phyloP scores from a whole-genome alignment of 1,284 basidiomycete genomes.

The Apiotrichum laibachii region DNA sequence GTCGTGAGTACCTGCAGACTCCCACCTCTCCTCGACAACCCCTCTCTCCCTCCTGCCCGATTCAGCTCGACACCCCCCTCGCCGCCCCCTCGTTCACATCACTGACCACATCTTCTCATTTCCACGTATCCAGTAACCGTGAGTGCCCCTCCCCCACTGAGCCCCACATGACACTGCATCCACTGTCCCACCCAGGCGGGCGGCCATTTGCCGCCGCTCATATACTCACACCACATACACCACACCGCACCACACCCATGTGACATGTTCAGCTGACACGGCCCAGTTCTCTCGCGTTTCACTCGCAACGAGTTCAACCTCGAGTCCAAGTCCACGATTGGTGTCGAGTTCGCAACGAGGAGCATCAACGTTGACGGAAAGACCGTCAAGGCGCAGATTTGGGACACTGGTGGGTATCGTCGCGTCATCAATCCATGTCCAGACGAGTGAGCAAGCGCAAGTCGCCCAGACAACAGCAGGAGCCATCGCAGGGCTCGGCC shows the following conservation, averaged over 20 bases:
- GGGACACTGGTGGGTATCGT: slow-evolving; percentile 80
- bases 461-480: not conserved
- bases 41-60: not conserved
- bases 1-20: slow-evolving; percentile 58
- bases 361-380: slow-evolving; percentile 93
- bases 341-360: slow-evolving; percentile 97
- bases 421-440: not conserved
- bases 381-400: slow-evolving; percentile 98
- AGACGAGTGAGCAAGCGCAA: not conserved
- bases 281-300: slow-evolving; percentile 73
- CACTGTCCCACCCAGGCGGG: not conserved
- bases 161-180: not conserved
- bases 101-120: slow-evolving; percentile 3
- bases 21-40: not conserved
- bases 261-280: slow-evolving; percentile 3
- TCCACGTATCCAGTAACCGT: slow-evolving; percentile 47
- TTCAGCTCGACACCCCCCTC: too few relatives aligned
- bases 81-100: not conserved
- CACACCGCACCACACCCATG: not conserved
- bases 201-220: not conserved
- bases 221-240: not conserved
- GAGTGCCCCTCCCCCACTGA: slow-evolving; percentile 20
- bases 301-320: slow-evolving; percentile 99
- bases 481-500: too few relatives aligned
- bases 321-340: slow-evolving; percentile 98